These are phyloP conservation scores for Penicillium expansum DNA, from an alignment of 2,329 filamentous ascomycete genomes.

Conservation along the genomic window DNA sequence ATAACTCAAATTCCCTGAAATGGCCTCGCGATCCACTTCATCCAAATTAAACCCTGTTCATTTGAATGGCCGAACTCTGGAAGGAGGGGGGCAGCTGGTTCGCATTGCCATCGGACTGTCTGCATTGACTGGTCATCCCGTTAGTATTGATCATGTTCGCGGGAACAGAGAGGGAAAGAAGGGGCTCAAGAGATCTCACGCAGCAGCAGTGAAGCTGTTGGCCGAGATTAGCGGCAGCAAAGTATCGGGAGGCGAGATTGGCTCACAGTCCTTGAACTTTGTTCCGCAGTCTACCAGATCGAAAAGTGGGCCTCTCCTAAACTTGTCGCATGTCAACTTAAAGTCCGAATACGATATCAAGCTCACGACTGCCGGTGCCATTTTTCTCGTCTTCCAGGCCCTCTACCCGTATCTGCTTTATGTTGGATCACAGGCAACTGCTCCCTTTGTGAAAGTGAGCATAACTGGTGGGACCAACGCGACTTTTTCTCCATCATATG, in stretches of 20 bases:
- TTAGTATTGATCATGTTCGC: constrained; percentile 55
- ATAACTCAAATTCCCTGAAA: neutral
- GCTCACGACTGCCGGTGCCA: constrained; percentile 52
- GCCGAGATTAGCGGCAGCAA: constrained; percentile 49
- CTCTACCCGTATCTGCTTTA: constrained; percentile 59
- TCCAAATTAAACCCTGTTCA: constrained; percentile 25
- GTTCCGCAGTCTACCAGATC: constrained; percentile 20
- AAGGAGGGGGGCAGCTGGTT: constrained; percentile 62
- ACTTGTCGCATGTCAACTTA: constrained; percentile 12
- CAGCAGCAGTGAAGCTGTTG: constrained; percentile 55
- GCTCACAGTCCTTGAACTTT: constrained; percentile 37
- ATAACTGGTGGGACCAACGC: constrained; percentile 61
- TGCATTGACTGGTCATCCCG: constrained; percentile 50
- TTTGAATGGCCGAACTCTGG: constrained; percentile 57
- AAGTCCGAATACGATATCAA: constrained; percentile 41
- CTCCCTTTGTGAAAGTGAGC: constrained; percentile 36
- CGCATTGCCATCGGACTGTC: constrained; percentile 57
- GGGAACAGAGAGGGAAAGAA: constrained; percentile 50
- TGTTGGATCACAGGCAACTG: constrained; percentile 24
- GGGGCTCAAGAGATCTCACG: constrained; percentile 58
- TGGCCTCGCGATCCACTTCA: neutral
- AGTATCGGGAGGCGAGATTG: constrained; percentile 35
- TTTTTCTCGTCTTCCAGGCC: constrained; percentile 58
- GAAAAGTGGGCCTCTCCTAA: constrained; percentile 10
- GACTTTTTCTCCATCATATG: constrained; percentile 53